Base-by-base conservation (phyloP, 768 basidiomycete genomes). In the Calocera viscosa region DNA sequence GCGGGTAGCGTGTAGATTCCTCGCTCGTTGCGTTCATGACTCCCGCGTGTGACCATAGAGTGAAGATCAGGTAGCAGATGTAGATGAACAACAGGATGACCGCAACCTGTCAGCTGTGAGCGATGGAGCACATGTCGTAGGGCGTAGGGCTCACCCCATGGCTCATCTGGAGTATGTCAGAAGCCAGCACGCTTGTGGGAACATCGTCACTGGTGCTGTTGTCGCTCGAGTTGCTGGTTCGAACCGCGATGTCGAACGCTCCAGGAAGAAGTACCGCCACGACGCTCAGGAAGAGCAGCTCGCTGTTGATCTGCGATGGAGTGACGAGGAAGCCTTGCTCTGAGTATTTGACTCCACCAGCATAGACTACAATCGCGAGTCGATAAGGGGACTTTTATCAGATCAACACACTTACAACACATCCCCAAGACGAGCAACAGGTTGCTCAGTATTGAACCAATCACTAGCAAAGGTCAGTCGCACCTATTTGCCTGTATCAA, bases 391-490 rank as follows among this genome's bases (percentile, higher is more conserved):
- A 10, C 2, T 5, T 2, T 3, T 12, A n/a, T 24, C 14, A 2
- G 38, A 26, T 22, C 8, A 8, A 64, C 19, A n/a, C 2, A 1
- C 14, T 17, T 68, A 60, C 53, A 92, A 72, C 90, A 91, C 91
- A 93, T 91, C 63, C 91, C 91, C 32, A 92, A 81, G 19, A 93
- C 86, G 63, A 94, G 81, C 34, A 91, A 32, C 2, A 90, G 78
- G 76, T 91, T 92, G 72, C 86, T 88, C 17, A 94, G 76, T 74
- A 94, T 90, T 0, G 87, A 86, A 1, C 91, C 91, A 67, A 94
- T 81, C 67, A 93, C 90, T 91, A 19, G 19, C 5, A 2, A 26
- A 60, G 11, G 53, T 26, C 8, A 60, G 30, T 60, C 10, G 22
- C 11, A 26, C 5, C 7, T 2, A 32, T 2, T 28, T 28, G 2